Evolutionary conservation across 2,329 filamentous ascomycete species (phyloP).

Genomic region (Talaromyces sp.): DNA sequence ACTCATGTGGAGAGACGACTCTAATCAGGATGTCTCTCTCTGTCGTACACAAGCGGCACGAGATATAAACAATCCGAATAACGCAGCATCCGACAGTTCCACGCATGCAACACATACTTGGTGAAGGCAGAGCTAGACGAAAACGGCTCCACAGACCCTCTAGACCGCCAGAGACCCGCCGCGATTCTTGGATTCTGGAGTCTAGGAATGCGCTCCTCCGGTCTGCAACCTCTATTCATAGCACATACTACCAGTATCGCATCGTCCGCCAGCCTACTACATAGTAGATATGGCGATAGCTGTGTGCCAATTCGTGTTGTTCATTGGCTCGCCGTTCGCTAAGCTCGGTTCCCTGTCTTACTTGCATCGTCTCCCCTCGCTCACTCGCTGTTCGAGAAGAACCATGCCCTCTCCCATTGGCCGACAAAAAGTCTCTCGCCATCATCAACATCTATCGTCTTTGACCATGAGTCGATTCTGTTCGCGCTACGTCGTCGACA

Average conservation of each 20-base stretch:
- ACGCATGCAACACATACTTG: too few relatives aligned
- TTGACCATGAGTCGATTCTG: background rate
- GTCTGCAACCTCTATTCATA: background rate
- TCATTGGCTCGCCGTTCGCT: background rate
- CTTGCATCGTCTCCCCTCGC: background rate
- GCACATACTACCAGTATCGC: too few relatives aligned
- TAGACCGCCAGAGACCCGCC: background rate
- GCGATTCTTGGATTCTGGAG: background rate
- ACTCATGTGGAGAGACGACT: too few relatives aligned
- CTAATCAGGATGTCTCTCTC: too few relatives aligned
- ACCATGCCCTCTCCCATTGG: background rate
- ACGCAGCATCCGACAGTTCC: too few relatives aligned
- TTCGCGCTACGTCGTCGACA: background rate
- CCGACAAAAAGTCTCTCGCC: background rate
- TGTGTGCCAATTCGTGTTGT: background rate
- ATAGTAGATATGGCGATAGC: too few relatives aligned
- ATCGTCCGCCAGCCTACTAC: too few relatives aligned
- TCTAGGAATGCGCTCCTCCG: background rate
- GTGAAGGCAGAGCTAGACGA: background rate
- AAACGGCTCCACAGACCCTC: conserved; percentile 8
- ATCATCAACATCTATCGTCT: background rate
- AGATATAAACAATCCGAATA: too few relatives aligned
- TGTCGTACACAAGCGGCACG: too few relatives aligned
- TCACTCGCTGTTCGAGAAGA: background rate
- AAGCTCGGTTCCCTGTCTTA: background rate